These are phyloP conservation scores for Eucalyptus sp. DNA, from an alignment of 345 rosid species.

Conservation along the genomic window DNA sequence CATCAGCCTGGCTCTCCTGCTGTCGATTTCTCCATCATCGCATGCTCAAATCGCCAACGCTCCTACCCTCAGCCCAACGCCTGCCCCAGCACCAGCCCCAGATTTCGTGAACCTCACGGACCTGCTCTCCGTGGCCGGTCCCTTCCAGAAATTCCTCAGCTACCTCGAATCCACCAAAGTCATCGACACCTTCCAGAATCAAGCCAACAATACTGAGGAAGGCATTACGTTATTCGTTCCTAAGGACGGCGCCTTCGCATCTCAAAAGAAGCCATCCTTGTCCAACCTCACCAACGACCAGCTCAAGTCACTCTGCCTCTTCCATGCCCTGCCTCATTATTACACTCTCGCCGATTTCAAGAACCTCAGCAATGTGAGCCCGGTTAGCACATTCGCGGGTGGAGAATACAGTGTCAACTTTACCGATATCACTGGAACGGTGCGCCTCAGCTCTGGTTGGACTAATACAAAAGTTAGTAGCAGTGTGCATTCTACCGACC, in stretches of 20 bases:
- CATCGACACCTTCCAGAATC: slow-evolving; percentile 90
- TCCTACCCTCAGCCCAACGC: slow-evolving; percentile 48
- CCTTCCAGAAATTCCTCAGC: slow-evolving; percentile 71
- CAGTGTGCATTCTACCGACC: slow-evolving; percentile 76
- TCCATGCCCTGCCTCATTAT: slow-evolving; percentile 82
- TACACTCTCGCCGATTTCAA: slow-evolving; percentile 73
- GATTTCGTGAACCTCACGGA: slow-evolving; percentile 64
- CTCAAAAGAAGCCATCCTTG: slow-evolving; percentile 57
- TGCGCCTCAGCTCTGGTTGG: slow-evolving; percentile 66
- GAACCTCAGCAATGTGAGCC: slow-evolving; percentile 59
- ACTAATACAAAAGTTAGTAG: slow-evolving; percentile 68
- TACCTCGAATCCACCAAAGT: slow-evolving; percentile 69
- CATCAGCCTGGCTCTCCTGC: slow-evolving; percentile 9
- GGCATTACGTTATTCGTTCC: slow-evolving; percentile 93
- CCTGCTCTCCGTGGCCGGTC: slow-evolving; percentile 85
- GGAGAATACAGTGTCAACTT: slow-evolving; percentile 54
- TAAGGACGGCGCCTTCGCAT: slow-evolving; percentile 63
- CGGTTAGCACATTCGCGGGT: slow-evolving; percentile 73
- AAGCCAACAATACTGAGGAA: slow-evolving; percentile 89
- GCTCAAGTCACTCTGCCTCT: slow-evolving; percentile 74
- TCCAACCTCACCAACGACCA: slow-evolving; percentile 64
- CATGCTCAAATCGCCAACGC: slow-evolving; percentile 30
- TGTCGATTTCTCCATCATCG: slow-evolving; percentile 16
- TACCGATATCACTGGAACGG: slow-evolving; percentile 63
- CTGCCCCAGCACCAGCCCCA: slow-evolving; percentile 79